Percentiles rank a stretch among this genome's conserved stretches.
Evolutionary conservation across 495 filamentous ascomycete species (phyloP).

Genomic region (Podospora sp.): DNA sequence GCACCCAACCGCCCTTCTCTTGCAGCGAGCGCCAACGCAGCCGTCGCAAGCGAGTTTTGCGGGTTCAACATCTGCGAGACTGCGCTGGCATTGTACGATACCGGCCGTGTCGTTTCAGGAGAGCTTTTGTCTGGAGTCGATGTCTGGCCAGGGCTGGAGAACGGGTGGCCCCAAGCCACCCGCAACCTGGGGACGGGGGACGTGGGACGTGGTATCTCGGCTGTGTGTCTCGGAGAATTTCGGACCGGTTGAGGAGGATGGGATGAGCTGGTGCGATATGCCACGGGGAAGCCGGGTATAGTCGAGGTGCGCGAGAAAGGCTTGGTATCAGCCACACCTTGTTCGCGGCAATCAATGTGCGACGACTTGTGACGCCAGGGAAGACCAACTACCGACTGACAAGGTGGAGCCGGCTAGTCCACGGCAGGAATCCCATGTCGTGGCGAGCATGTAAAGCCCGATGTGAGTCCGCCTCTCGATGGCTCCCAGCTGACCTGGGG

Average conservation of each 20-base stretch:
- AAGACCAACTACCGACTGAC: background rate
- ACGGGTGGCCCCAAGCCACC: background rate
- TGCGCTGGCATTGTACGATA: background rate
- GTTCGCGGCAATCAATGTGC: background rate
- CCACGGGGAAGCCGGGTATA: background rate
- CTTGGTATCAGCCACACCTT: slow-evolving; percentile 6
- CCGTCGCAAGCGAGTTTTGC: background rate
- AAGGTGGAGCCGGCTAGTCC: background rate
- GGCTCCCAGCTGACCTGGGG: too few relatives aligned
- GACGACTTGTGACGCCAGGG: background rate
- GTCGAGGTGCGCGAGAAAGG: background rate
- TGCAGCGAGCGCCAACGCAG: background rate
- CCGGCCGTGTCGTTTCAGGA: background rate
- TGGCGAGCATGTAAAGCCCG: background rate
- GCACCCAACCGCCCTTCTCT: background rate
- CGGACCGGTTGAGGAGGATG: background rate
- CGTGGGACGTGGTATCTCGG: background rate
- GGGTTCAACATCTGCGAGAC: background rate
- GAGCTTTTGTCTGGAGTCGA: background rate
- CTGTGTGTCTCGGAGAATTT: background rate
- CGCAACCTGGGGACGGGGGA: background rate
- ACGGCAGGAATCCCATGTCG: background rate
- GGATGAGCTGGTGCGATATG: background rate
- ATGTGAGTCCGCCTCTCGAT: background rate
- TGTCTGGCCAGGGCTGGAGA: background rate